Percentiles rank a stretch among this genome's conserved stretches.
Conservation (phyloP, 2,329 filamentous ascomycete species). For the Aspergillus versicolor region DNA sequence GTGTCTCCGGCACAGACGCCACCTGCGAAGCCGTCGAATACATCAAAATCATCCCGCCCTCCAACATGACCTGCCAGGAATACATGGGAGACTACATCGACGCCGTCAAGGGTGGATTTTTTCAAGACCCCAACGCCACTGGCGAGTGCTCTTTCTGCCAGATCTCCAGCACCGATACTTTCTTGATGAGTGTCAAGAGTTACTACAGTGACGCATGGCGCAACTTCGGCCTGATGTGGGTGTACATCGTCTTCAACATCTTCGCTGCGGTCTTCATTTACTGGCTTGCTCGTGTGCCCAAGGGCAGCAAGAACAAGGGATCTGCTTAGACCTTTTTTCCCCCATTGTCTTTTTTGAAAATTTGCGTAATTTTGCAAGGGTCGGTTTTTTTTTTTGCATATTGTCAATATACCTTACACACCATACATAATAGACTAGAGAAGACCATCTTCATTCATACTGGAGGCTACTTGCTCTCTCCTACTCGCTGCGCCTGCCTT, state of each 20-base stretch:
- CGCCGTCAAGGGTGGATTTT: constrained; percentile 34
- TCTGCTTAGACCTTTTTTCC: not conserved
- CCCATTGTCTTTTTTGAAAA: not conserved
- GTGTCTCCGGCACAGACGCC: constrained; percentile 32
- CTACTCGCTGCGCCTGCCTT: not conserved
- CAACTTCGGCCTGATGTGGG: constrained; percentile 70
- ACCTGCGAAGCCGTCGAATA: constrained; percentile 33
- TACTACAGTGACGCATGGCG: constrained; percentile 58
- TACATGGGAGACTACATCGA: constrained; percentile 47
- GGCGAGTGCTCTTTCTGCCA: constrained; percentile 52
- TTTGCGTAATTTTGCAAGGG: not conserved
- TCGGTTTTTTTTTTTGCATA: not conserved
- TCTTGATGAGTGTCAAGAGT: constrained; percentile 44
- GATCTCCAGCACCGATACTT: constrained; percentile 48
- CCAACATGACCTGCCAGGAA: constrained; percentile 59
- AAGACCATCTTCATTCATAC: not conserved
- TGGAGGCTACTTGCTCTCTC: not conserved
- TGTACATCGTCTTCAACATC: constrained; percentile 65
- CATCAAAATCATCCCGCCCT: constrained; percentile 48
- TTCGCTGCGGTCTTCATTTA: constrained; percentile 59
- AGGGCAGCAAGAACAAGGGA: constrained; percentile 31
- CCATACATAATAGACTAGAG: constrained; percentile 10
- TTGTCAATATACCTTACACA: not conserved
- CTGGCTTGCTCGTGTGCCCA: constrained; percentile 60
- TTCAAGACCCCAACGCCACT: constrained; percentile 47